phyloP scores from a whole-genome alignment of 169 alveolate species.

The Plasmodium inui region DNA sequence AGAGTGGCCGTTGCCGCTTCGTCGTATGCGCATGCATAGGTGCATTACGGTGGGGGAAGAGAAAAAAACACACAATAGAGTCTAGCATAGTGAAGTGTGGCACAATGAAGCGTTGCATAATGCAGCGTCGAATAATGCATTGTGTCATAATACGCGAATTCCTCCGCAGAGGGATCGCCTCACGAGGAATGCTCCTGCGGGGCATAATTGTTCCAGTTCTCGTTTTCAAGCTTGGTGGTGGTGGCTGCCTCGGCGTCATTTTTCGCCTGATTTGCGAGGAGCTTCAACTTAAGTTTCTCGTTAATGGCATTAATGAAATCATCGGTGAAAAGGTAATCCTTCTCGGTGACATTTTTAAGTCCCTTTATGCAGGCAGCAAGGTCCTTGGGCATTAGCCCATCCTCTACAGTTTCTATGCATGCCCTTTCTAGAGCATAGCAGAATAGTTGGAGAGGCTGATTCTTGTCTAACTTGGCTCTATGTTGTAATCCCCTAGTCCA shows the following conservation, averaged over 20 bases:
- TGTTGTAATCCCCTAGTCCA: constrained; percentile 94
- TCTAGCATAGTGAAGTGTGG: not conserved
- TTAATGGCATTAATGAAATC: constrained; percentile 80
- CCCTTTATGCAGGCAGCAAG: constrained; percentile 84
- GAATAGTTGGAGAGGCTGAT: constrained; percentile 88
- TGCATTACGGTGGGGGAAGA: not conserved
- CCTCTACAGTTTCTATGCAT: constrained; percentile 91
- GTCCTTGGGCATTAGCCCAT: constrained; percentile 95
- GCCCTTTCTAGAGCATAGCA: constrained; percentile 91
- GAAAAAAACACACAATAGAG: not conserved
- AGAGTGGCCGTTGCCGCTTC: not conserved
- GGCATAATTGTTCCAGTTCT: constrained; percentile 82
- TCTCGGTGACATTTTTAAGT: constrained; percentile 74
- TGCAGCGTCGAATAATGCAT: not conserved
- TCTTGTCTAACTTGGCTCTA: constrained; percentile 92
- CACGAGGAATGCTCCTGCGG: constrained; percentile 80
- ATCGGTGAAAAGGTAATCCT: constrained; percentile 75
- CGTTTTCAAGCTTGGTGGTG: constrained; percentile 68
- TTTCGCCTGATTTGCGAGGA: constrained; percentile 71
- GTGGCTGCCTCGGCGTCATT: constrained; percentile 14
- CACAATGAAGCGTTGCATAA: not conserved
- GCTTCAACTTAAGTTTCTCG: constrained; percentile 71
- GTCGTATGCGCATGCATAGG: not conserved
- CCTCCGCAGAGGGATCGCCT: not conserved
- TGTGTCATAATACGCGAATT: not conserved